These are phyloP conservation scores for Diaporthe ilicicola DNA, from an alignment of 2,329 filamentous ascomycete genomes.

Conservation along the genomic window DNA sequence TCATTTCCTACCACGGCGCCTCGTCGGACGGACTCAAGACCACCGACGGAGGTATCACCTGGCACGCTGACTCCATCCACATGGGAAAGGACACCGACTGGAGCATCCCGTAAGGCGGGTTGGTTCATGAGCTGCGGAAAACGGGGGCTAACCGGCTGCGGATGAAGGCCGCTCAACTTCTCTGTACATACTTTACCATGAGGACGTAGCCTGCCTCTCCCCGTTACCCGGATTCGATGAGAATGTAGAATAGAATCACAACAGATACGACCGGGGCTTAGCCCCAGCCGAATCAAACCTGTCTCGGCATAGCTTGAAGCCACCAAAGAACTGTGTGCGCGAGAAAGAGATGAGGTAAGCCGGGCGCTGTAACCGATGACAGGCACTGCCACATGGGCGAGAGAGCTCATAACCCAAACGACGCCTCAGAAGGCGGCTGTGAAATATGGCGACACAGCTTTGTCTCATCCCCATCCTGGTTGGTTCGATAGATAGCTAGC, in stretches of 20 bases:
- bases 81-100: constrained; percentile 24
- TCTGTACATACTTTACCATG: constrained; percentile 8
- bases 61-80: constrained; percentile 23
- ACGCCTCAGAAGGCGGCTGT: constrained; percentile 21
- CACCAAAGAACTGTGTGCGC: constrained; percentile 28
- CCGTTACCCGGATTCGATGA: not conserved
- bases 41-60: constrained; percentile 29
- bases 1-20: constrained; percentile 20
- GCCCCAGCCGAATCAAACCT: constrained; percentile 3
- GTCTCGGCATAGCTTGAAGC: constrained; percentile 17
- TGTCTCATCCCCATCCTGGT: not conserved
- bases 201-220: not conserved
- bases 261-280: not conserved
- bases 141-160: not conserved
- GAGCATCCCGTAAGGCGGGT: not conserved
- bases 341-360: constrained; percentile 17
- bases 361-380: not conserved
- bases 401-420: not conserved
- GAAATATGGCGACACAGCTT: not conserved
- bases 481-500: not conserved
- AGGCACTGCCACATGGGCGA: constrained; percentile 6
- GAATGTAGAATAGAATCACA: not conserved
- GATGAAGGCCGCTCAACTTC: not conserved
- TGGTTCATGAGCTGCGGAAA: not conserved
- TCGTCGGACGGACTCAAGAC: constrained; percentile 24